Evolutionary conservation across 2,329 filamentous ascomycete genomes (phyloP).

Genomic region (Neonectria ditissima): DNA sequence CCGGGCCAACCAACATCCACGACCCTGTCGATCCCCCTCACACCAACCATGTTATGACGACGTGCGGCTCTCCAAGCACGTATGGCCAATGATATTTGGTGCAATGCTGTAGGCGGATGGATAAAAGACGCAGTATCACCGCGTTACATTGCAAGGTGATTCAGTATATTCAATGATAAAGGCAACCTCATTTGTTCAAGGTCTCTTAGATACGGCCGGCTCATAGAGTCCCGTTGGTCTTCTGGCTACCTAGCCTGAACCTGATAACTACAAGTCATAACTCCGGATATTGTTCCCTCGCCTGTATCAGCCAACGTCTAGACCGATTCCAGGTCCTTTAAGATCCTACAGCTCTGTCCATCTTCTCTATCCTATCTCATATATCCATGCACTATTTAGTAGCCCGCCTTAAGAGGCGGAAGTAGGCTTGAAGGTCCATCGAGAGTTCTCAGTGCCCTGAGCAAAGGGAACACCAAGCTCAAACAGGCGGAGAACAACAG

Average conservation of each 20-base stretch:
- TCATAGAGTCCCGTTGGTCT: slow-evolving; percentile 23
- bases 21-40: slow-evolving; percentile 28
- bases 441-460: slow-evolving; percentile 66
- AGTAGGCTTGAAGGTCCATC: slow-evolving; percentile 74
- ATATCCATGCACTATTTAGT: background rate
- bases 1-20: slow-evolving; percentile 22
- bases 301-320: slow-evolving; percentile 31
- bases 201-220: background rate
- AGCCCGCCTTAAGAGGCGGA: slow-evolving; percentile 47
- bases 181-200: background rate
- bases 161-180: slow-evolving; percentile 1
- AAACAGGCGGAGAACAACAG: slow-evolving; percentile 83
- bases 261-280: slow-evolving; percentile 43
- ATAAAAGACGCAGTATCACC: background rate
- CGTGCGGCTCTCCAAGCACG: background rate
- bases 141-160: slow-evolving; percentile 2
- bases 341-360: slow-evolving; percentile 29
- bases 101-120: background rate
- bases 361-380: background rate
- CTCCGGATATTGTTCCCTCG: slow-evolving; percentile 45
- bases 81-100: background rate
- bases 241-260: slow-evolving; percentile 27
- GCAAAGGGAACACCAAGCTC: slow-evolving; percentile 94
- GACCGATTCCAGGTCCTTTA: slow-evolving; percentile 33
- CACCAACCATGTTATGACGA: background rate